phyloP scores from a whole-genome alignment of 352 stramenopile genomes.

The Phytophthora sojae region DNA sequence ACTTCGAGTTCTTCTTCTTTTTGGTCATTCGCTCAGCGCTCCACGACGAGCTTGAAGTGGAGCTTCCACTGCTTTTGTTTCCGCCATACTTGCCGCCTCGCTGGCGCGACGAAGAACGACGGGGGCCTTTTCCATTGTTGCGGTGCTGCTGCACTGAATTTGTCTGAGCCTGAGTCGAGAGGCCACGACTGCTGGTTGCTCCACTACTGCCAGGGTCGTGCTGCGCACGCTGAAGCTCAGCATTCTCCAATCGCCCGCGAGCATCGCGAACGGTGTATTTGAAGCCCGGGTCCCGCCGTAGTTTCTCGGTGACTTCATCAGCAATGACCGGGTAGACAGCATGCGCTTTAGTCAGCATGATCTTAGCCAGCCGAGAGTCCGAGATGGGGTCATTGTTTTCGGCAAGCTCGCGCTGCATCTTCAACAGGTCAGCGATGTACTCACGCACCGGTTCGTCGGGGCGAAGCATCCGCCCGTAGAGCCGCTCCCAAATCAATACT shows the following conservation, averaged over 20 bases:
- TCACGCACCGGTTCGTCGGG: neutral
- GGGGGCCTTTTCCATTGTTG: neutral
- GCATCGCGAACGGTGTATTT: neutral
- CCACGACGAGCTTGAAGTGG: neutral
- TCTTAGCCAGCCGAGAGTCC: neutral
- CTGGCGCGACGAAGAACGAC: neutral
- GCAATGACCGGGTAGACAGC: neutral
- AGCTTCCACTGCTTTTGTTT: neutral
- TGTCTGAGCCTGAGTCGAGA: neutral
- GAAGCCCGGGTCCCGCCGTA: neutral
- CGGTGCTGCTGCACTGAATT: neutral
- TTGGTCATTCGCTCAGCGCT: neutral
- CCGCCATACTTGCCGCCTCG: neutral
- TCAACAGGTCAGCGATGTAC: neutral
- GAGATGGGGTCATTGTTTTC: neutral
- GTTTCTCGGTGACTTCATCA: neutral
- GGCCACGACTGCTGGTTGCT: neutral
- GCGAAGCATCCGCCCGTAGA: neutral
- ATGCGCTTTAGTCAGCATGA: neutral
- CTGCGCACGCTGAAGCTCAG: neutral
- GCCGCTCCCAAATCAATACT: neutral
- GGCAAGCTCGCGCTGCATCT: neutral
- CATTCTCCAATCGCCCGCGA: neutral
- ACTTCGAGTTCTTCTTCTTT: neutral
- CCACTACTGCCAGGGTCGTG: neutral